phyloP scores from a whole-genome alignment of 2,329 filamentous ascomycete genomes.

The Colletotrichum eremochloae region DNA sequence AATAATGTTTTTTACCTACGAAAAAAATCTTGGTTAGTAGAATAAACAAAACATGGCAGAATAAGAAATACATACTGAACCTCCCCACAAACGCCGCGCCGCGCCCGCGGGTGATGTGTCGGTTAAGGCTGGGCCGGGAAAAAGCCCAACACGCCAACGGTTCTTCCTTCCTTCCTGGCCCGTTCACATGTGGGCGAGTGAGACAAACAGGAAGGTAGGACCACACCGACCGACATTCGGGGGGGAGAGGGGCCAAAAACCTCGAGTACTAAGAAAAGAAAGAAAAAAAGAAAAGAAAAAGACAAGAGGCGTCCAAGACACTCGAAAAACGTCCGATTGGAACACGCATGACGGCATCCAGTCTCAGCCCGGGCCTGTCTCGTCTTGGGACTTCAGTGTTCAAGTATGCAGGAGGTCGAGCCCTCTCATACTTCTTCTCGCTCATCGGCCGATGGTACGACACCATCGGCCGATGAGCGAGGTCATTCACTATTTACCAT shows the following conservation, averaged over 20 bases:
- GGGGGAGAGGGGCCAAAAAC: background rate
- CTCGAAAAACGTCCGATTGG: slow-evolving; percentile 21
- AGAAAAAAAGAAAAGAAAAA: background rate
- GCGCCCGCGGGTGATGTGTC: slow-evolving; percentile 6
- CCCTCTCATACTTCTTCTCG: background rate
- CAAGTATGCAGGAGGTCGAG: background rate
- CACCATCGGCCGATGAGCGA: slow-evolving; percentile 1
- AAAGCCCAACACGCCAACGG: background rate
- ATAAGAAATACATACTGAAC: background rate
- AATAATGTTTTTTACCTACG: too few species aligned
- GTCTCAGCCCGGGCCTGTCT: background rate
- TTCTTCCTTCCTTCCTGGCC: background rate
- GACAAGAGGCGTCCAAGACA: background rate
- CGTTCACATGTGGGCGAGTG: background rate
- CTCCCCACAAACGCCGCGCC: background rate
- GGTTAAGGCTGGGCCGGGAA: slow-evolving; percentile 3
- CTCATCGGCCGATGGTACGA: background rate
- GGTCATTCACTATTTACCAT: background rate
- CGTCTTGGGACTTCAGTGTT: background rate
- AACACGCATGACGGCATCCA: slow-evolving; percentile 2
- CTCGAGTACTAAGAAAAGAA: slow-evolving; percentile 12
- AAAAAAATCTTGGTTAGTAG: too few species aligned
- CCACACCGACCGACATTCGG: background rate
- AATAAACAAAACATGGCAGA: background rate
- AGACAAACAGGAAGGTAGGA: background rate